Conservation (phyloP, 2,329 filamentous ascomycete species). For the Colletotrichum phormii region DNA sequence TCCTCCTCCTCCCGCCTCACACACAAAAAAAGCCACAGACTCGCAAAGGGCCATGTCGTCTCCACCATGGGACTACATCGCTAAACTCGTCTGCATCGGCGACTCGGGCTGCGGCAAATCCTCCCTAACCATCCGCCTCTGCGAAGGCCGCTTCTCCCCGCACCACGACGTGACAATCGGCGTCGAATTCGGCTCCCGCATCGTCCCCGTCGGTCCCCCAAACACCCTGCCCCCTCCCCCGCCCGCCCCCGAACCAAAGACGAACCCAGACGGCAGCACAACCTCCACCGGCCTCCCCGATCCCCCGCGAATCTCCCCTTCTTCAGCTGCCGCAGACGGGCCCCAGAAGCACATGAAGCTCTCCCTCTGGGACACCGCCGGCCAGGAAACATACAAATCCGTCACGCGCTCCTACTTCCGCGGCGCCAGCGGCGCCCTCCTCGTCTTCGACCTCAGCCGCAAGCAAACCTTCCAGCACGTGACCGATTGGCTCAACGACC, state of each 20-base stretch:
- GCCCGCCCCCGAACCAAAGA: constrained; percentile 34
- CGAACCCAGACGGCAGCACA: constrained; percentile 26
- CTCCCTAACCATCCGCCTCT: constrained; percentile 91
- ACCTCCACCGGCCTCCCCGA: constrained; percentile 61
- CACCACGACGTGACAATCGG: constrained; percentile 98
- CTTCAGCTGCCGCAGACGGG: constrained; percentile 41
- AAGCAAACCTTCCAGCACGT: constrained; percentile 87
- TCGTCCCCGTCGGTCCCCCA: constrained; percentile 89
- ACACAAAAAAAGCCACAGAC: constrained; percentile 17
- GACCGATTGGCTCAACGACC: constrained; percentile 92
- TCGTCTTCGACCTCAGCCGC: constrained; percentile 95
- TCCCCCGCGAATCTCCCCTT: constrained; percentile 53
- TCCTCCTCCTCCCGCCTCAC: constrained; percentile 17
- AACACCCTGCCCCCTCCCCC: constrained; percentile 63
- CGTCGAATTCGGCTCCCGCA: constrained; percentile 94
- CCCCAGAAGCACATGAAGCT: constrained; percentile 88
- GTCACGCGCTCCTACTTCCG: constrained; percentile 96
- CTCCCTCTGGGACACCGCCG: constrained; percentile 94
- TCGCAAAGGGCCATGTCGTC: constrained; percentile 60
- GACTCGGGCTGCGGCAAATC: constrained; percentile 98
- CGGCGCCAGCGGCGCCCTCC: constrained; percentile 76
- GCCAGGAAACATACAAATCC: constrained; percentile 97
- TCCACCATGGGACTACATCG: constrained; percentile 96
- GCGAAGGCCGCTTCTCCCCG: constrained; percentile 93
- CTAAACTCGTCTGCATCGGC: constrained; percentile 97